These are phyloP conservation scores for Mycogone perniciosa DNA, from an alignment of 2,329 filamentous ascomycete genomes.

Conservation along the genomic window DNA sequence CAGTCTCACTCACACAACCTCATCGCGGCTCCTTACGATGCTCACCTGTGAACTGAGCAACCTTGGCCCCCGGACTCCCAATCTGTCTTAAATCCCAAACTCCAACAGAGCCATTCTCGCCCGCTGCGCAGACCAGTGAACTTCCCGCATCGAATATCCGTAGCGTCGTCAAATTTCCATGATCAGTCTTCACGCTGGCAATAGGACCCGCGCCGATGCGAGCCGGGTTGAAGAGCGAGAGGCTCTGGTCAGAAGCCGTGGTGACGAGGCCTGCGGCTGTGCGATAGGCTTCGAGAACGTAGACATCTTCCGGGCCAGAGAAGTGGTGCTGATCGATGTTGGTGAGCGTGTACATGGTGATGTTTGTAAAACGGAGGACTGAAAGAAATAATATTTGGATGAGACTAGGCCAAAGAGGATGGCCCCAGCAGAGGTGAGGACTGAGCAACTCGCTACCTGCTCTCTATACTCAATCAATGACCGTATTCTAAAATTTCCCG, in stretches of 20 bases:
- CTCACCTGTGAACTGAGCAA: slow-evolving; percentile 42
- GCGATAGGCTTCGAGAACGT: slow-evolving; percentile 54
- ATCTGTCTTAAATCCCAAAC: slow-evolving; percentile 57
- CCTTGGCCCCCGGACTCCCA: slow-evolving; percentile 32
- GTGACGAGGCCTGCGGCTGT: slow-evolving; percentile 47
- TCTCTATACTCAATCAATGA: too few species aligned
- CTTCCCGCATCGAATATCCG: slow-evolving; percentile 46
- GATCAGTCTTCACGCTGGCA: slow-evolving; percentile 43
- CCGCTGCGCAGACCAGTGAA: slow-evolving; percentile 59
- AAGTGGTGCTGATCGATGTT: slow-evolving; percentile 26
- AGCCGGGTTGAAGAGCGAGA: slow-evolving; percentile 57
- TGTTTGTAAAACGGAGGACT: neutral
- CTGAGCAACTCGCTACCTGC: too few species aligned
- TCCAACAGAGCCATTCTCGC: slow-evolving; percentile 61
- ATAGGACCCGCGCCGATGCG: slow-evolving; percentile 47
- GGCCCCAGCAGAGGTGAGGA: too few species aligned
- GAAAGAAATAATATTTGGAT: too few species aligned
- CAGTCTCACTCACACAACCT: neutral
- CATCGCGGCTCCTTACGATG: slow-evolving; percentile 12
- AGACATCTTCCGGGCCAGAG: slow-evolving; percentile 34
- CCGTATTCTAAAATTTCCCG: too few species aligned
- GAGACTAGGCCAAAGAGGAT: too few species aligned
- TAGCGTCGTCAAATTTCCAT: slow-evolving; percentile 59
- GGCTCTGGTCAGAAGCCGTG: slow-evolving; percentile 64
- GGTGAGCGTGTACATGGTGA: slow-evolving; percentile 30